Percentiles rank a stretch among this genome's conserved stretches.
These are phyloP conservation scores for Persicaria tinctoria DNA, from an alignment of 148 eudicot genomes.

Conservation along the genomic window DNA sequence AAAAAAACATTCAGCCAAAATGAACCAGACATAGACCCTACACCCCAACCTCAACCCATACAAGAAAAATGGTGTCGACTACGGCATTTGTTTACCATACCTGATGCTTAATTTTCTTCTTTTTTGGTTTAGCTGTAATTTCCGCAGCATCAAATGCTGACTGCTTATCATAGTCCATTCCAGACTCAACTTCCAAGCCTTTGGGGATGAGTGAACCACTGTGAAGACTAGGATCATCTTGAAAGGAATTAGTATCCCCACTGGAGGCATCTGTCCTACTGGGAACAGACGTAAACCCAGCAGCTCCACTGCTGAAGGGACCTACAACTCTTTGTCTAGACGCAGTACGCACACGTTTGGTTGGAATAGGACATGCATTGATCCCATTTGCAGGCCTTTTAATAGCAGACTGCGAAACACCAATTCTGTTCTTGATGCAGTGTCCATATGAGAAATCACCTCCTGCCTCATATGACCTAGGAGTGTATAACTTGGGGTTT, in stretches of 20 bases:
- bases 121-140: conserved; percentile 51
- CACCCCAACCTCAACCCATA: neutral
- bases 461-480: conserved; percentile 48
- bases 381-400: conserved; percentile 64
- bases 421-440: conserved; percentile 45
- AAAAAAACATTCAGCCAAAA: neutral
- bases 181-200: conserved; percentile 73
- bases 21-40: neutral
- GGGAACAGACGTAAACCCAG: conserved; percentile 45
- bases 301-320: conserved; percentile 51
- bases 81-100: conserved; percentile 31
- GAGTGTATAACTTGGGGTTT: conserved; percentile 35
- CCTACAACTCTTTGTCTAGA: conserved; percentile 74
- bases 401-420: conserved; percentile 35
- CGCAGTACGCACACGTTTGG: conserved; percentile 88
- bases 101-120: conserved; percentile 69
- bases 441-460: conserved; percentile 45
- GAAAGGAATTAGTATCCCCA: conserved; percentile 85
- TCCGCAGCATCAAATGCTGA: conserved; percentile 56
- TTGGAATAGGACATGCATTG: conserved; percentile 62
- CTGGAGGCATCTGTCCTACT: conserved; percentile 74
- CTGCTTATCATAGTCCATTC: conserved; percentile 55
- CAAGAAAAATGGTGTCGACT: neutral
- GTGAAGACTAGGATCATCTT: conserved; percentile 69
- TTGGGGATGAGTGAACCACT: conserved; percentile 49